Percentiles rank a stretch among this genome's conserved stretches.
These are phyloP conservation scores for Claviceps pusilla DNA, from an alignment of 2,329 filamentous ascomycete genomes.

Conservation along the genomic window DNA sequence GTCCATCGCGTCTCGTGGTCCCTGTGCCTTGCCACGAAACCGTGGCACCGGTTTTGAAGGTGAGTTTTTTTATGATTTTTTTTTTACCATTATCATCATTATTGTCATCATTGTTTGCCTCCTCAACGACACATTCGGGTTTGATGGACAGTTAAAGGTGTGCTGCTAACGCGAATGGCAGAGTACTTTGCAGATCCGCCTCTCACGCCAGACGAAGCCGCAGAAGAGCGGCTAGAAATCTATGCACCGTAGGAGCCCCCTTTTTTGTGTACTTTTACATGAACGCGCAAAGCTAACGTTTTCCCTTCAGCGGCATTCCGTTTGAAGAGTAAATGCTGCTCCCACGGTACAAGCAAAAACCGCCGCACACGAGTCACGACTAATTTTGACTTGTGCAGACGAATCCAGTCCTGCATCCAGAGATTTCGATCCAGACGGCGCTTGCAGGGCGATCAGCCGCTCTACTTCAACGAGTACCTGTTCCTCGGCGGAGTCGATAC, in stretches of 20 bases:
- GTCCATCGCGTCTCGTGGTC: constrained; percentile 17
- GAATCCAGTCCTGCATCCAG: constrained; percentile 73
- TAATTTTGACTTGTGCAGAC: constrained; percentile 28
- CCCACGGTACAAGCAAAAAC: not conserved
- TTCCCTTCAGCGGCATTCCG: constrained; percentile 15
- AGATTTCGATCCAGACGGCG: constrained; percentile 67
- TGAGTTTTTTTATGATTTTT: constrained; percentile 21
- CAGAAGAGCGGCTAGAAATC: constrained; percentile 46
- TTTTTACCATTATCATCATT: not conserved
- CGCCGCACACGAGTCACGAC: too few relatives aligned
- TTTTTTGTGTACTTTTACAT: not conserved
- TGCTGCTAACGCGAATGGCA: constrained; percentile 10
- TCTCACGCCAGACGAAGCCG: constrained; percentile 52
- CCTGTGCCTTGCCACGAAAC: constrained; percentile 26
- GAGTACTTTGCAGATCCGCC: constrained; percentile 70
- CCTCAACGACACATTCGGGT: too few relatives aligned
- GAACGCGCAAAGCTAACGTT: not conserved
- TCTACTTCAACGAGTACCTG: constrained; percentile 67
- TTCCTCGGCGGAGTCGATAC: constrained; percentile 66
- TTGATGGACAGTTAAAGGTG: too few relatives aligned
- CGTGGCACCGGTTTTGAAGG: constrained; percentile 56
- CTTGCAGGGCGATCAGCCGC: constrained; percentile 44
- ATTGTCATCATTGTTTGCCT: too few relatives aligned
- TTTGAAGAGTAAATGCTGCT: constrained; percentile 37
- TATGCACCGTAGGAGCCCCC: constrained; percentile 48